phyloP scores from a whole-genome alignment of 192 early-diverging fungal genomes.

The Coemansia sp. region DNA sequence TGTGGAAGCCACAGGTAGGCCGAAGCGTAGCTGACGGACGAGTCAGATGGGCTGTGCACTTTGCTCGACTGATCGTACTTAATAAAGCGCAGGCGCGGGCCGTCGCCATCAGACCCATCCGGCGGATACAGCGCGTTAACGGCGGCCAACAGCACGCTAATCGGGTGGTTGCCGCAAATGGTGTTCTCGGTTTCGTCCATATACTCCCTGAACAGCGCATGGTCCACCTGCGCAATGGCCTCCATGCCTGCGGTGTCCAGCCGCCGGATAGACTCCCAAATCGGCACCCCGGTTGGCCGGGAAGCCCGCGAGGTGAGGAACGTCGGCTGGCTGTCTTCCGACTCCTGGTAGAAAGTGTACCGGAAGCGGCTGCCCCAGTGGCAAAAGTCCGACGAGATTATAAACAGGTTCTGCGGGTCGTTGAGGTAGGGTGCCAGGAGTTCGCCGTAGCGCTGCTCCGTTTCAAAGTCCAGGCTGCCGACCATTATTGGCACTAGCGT shows the following conservation, averaged over 20 bases:
- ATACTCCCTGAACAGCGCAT: constrained; percentile 64
- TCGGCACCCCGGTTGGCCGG: constrained; percentile 46
- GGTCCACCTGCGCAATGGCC: constrained; percentile 61
- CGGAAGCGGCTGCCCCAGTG: constrained; percentile 91
- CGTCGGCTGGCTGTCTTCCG: constrained; percentile 6
- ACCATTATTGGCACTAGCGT: constrained; percentile 89
- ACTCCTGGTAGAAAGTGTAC: constrained; percentile 65
- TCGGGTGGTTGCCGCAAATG: constrained; percentile 92
- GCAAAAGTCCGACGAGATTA: constrained; percentile 97
- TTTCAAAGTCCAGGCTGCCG: constrained; percentile 59
- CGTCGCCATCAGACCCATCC: background rate
- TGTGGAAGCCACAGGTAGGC: constrained; percentile 41
- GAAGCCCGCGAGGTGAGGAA: constrained; percentile 2
- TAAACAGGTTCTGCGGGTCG: constrained; percentile 70
- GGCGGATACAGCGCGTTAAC: constrained; percentile 38
- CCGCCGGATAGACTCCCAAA: constrained; percentile 71
- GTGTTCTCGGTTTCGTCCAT: constrained; percentile 79
- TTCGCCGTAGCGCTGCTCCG: constrained; percentile 65
- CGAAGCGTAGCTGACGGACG: constrained; percentile 77
- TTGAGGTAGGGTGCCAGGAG: constrained; percentile 72
- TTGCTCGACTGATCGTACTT: constrained; percentile 82
- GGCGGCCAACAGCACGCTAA: constrained; percentile 75
- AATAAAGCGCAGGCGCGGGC: constrained; percentile 61
- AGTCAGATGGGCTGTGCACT: constrained; percentile 54
- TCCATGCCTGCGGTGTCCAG: constrained; percentile 83